A percentile compares a stretch with the other conserved stretches of the same genome.
Conservation (phyloP, 2,329 filamentous ascomycete genomes). For the Emericellopsis cladophorae region DNA sequence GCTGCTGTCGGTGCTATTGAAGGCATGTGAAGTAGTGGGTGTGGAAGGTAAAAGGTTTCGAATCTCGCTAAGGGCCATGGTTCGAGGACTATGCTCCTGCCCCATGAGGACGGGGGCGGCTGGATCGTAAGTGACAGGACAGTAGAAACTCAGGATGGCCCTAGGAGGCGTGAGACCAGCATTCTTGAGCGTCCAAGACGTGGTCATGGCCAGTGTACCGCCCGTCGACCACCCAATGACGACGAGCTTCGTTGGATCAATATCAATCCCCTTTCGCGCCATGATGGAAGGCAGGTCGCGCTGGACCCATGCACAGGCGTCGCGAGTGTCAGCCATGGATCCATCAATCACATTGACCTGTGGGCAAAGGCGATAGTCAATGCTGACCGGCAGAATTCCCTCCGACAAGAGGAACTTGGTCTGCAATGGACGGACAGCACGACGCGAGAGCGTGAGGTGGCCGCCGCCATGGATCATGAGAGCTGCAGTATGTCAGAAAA, state of each 20-base stretch:
- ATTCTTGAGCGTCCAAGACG: slow-evolving; percentile 20
- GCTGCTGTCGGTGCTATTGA: background rate
- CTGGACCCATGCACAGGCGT: slow-evolving; percentile 27
- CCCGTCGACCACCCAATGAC: slow-evolving; percentile 36
- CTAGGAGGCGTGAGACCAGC: slow-evolving; percentile 20
- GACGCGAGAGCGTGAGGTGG: slow-evolving; percentile 1
- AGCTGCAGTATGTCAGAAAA: slow-evolving; percentile 6
- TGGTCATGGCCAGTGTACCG: slow-evolving; percentile 29
- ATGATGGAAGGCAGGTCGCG: slow-evolving; percentile 14
- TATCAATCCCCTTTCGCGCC: slow-evolving; percentile 4
- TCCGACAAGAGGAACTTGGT: slow-evolving; percentile 18
- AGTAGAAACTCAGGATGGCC: slow-evolving; percentile 32
- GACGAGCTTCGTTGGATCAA: slow-evolving; percentile 19
- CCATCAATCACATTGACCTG: slow-evolving; percentile 30
- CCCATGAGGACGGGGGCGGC: background rate
- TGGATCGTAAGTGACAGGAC: slow-evolving; percentile 20
- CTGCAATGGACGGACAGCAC: slow-evolving; percentile 15
- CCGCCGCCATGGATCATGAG: background rate
- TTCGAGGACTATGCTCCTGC: background rate
- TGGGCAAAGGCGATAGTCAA: slow-evolving; percentile 38
- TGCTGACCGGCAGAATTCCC: slow-evolving; percentile 30
- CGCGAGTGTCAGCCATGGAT: slow-evolving; percentile 28
- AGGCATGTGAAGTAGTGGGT: background rate
- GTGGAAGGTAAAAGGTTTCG: background rate
- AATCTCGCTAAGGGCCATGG: background rate